Evolutionary conservation across 768 basidiomycete genomes (phyloP), one percentile per base, ranked within the genome.

Genomic region (Coprinellus micaceus): DNA sequence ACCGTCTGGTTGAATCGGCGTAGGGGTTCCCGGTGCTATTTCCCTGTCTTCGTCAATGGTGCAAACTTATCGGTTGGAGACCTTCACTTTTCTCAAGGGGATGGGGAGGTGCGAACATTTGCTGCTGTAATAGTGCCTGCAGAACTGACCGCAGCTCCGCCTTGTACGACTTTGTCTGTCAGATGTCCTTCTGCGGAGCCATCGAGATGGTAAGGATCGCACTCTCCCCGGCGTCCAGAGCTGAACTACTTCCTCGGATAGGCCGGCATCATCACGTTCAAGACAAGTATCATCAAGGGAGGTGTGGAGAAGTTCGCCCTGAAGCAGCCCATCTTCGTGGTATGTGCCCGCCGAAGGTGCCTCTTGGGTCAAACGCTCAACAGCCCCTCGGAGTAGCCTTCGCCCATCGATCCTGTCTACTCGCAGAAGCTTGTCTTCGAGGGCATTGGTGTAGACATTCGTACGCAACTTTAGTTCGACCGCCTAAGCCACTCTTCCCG

Each of bases 41-140:
- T 89, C 72, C 89, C 89, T 2, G 89, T 91, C 2, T 91, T 86
- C 61, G 72, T 91, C 29, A 76, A 82, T 44, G 89, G 88, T 4
- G 89, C 89, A 1, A 88, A 89, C 58, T 72, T 91, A 2, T 88
- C 88, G 0, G 84, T 90, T 19, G 89, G 89, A 1, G 89, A 90
- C 65, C 71, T 89, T 24, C 89, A 91, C 64, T 90, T 89, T 68
- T 88, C 86, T 15, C 87, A 90, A 66, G 88, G 87, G 21, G 89
- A 90, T 73, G 86, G n/a, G n/a, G n/a, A n/a, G n/a, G n/a, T n/a
- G n/a, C n/a, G n/a, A n/a, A n/a, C n/a, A n/a, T n/a, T n/a, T n/a
- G n/a, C n/a, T n/a, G n/a, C n/a, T n/a, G n/a, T n/a, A n/a, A n/a
- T n/a, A n/a, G n/a, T n/a, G n/a, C n/a, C n/a, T n/a, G n/a, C n/a